These are phyloP conservation scores for Sclerotiophoma versabilis DNA, from an alignment of 2,329 filamentous ascomycete species.

Conservation along the genomic window DNA sequence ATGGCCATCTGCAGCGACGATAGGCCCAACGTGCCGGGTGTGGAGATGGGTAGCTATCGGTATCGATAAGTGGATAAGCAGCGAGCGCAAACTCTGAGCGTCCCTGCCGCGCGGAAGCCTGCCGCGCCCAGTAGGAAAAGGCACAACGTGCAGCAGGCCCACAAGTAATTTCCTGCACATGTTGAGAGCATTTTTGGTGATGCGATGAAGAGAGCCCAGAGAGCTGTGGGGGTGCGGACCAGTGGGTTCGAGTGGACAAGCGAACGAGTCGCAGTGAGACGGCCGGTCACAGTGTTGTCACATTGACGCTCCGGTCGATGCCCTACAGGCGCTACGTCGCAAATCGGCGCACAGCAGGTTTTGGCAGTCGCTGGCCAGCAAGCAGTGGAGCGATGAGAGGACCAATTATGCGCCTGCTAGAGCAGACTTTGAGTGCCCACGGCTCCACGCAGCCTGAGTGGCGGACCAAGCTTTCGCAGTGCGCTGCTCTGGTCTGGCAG, in stretches of 20 bases:
- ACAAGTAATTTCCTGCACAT: conserved; percentile 45
- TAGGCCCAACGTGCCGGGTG: conserved; percentile 26
- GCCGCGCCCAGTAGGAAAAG: conserved; percentile 29
- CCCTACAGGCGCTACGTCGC: conserved; percentile 25
- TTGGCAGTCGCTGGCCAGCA: conserved; percentile 28
- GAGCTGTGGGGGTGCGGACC: conserved; percentile 29
- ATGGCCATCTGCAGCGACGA: conserved; percentile 17
- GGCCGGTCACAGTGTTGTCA: conserved; percentile 24
- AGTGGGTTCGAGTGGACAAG: conserved; percentile 17
- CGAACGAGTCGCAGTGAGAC: conserved; percentile 24
- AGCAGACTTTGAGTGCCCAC: conserved; percentile 25
- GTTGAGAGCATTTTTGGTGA: conserved; percentile 25
- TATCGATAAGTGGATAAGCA: conserved; percentile 49
- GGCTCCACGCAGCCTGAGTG: conserved; percentile 17
- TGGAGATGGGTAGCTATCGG: conserved; percentile 41
- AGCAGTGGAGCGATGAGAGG: conserved; percentile 23
- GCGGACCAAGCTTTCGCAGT: conserved; percentile 4
- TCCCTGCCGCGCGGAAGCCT: conserved; percentile 33
- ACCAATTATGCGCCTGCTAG: conserved; percentile 24
- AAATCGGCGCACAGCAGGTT: conserved; percentile 30
- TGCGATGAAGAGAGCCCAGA: conserved; percentile 32
- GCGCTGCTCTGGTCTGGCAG: conserved; percentile 3
- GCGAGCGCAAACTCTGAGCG: conserved; percentile 31
- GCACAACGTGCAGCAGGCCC: conserved; percentile 29
- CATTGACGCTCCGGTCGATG: conserved; percentile 26